Conservation (phyloP, 2,329 filamentous ascomycete genomes). For the Xylariomycetidae sp. region DNA sequence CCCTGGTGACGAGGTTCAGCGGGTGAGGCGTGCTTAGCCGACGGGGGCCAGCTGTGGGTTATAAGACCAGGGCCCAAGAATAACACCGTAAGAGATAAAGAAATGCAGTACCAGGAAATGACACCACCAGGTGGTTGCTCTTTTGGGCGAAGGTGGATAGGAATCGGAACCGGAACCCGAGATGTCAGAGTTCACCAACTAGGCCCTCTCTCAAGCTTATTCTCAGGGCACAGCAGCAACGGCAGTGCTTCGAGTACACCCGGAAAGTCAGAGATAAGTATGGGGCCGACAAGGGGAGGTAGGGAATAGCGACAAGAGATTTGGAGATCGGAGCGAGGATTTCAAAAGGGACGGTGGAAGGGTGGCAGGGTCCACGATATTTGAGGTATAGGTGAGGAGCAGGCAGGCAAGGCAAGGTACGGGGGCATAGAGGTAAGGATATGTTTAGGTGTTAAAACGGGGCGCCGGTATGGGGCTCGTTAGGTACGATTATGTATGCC, state of each 20-base stretch:
- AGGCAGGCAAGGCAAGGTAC: constrained; percentile 18
- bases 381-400: constrained; percentile 25
- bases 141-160: constrained; percentile 24
- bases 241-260: too few species aligned
- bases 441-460: constrained; percentile 19
- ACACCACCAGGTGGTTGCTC: constrained; percentile 24
- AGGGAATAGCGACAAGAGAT: constrained; percentile 20
- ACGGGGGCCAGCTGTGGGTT: constrained; percentile 24
- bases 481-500: constrained; percentile 18
- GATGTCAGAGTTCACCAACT: constrained; percentile 31
- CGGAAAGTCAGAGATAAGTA: too few species aligned
- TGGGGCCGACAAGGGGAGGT: constrained; percentile 20
- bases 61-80: constrained; percentile 26
- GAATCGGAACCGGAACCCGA: constrained; percentile 32
- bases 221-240: too few species aligned
- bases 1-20: constrained; percentile 38
- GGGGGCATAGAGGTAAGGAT: constrained; percentile 24
- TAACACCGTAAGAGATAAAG: constrained; percentile 21
- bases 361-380: constrained; percentile 26
- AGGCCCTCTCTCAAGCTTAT: constrained; percentile 25
- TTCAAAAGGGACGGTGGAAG: constrained; percentile 22
- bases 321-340: constrained; percentile 27
- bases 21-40: constrained; percentile 26
- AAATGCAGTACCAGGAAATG: constrained; percentile 28
- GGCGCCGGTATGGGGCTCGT: constrained; percentile 17